phyloP scores from a whole-genome alignment of 1,139 yeast genomes.

The Saccharomyces pastorianus region DNA sequence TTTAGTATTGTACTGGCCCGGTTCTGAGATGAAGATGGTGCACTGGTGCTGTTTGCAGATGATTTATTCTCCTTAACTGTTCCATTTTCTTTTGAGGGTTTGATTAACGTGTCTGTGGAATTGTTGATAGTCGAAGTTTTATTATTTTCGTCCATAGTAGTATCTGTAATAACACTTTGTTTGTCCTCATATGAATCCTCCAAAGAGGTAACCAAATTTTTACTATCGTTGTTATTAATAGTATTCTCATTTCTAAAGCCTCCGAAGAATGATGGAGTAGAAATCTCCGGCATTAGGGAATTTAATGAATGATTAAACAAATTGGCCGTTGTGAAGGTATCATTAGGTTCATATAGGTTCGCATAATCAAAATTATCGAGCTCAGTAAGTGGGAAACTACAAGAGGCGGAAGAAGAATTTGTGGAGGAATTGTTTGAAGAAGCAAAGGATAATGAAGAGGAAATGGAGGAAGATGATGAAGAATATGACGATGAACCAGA shows the following conservation, averaged over 20 bases:
- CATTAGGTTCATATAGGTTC: slow-evolving; percentile 4
- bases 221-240: not conserved
- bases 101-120: slow-evolving; percentile 7
- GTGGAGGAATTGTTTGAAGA: not conserved
- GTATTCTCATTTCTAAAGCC: not conserved
- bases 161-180: slow-evolving; percentile 15
- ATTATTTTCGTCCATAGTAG: slow-evolving; percentile 3
- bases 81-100: not conserved
- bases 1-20: not conserved
- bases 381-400: not conserved
- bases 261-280: not conserved
- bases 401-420: slow-evolving; percentile 3
- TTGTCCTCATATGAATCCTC: slow-evolving; percentile 11
- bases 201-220: not conserved
- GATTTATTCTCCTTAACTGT: not conserved
- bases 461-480: not conserved
- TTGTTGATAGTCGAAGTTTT: slow-evolving; percentile 9
- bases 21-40: not conserved
- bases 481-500: not conserved
- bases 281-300: not conserved
- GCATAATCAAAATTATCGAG: slow-evolving; percentile 4
- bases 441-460: slow-evolving; percentile 3
- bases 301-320: slow-evolving; percentile 5
- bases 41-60: not conserved
- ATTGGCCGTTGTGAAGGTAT: slow-evolving; percentile 4